Conservation (phyloP, 1,284 basidiomycete species). For the Ceratorhiza oryzae-sativae region DNA sequence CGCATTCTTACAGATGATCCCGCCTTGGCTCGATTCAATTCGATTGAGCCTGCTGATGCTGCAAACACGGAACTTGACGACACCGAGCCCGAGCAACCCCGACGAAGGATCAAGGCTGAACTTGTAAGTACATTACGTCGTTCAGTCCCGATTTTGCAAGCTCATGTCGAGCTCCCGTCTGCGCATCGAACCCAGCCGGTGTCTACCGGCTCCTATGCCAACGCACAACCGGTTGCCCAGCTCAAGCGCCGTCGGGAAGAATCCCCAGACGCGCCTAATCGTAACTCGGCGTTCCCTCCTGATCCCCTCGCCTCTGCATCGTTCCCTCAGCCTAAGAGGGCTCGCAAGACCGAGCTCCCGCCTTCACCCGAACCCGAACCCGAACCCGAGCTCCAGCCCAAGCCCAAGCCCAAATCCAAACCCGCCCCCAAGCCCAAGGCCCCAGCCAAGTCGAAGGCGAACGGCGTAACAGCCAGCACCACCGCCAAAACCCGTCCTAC, state of each 20-base stretch:
- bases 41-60: not conserved
- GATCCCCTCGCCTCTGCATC: not conserved
- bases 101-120: not conserved
- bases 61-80: not conserved
- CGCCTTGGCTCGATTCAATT: not conserved
- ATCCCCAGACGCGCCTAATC: not conserved
- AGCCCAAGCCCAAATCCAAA: not conserved
- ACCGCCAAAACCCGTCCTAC: not conserved
- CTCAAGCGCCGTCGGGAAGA: not conserved
- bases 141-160: not conserved
- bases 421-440: constrained; percentile 7
- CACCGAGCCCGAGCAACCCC: not conserved
- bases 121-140: not conserved
- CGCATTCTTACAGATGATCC: not conserved
- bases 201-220: not conserved
- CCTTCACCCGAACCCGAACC: not conserved
- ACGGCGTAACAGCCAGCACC: not conserved
- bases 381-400: not conserved
- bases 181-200: not conserved
- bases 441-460: not conserved
- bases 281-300: not conserved
- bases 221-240: not conserved
- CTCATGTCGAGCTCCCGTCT: not conserved
- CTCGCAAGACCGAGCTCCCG: not conserved
- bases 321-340: not conserved